These are phyloP conservation scores for Salicornia ramosissima DNA, from an alignment of 148 eudicot genomes.

Conservation along the genomic window DNA sequence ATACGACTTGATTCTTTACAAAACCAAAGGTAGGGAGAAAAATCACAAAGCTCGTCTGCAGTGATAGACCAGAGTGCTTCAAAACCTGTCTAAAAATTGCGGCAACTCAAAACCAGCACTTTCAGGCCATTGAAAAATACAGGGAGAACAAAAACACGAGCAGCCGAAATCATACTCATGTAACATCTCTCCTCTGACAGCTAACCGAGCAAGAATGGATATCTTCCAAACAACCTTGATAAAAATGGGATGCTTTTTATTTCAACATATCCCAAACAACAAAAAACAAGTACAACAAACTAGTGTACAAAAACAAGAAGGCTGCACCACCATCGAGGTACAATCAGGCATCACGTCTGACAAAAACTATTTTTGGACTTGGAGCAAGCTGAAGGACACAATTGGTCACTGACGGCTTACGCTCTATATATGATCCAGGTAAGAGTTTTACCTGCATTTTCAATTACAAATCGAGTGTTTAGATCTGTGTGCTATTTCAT, in stretches of 20 bases:
- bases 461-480: neutral
- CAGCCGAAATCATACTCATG: slow-evolving; percentile 15
- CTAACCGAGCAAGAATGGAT: slow-evolving; percentile 22
- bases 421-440: slow-evolving; percentile 29
- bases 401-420: slow-evolving; percentile 31
- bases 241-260: slow-evolving; percentile 12
- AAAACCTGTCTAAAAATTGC: slow-evolving; percentile 27
- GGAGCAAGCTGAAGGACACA: slow-evolving; percentile 45
- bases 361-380: slow-evolving; percentile 39
- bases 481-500: neutral
- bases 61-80: slow-evolving; percentile 28
- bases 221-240: slow-evolving; percentile 20
- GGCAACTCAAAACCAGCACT: slow-evolving; percentile 26
- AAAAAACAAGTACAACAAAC: neutral
- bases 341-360: slow-evolving; percentile 28
- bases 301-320: neutral
- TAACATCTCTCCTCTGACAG: slow-evolving; percentile 29
- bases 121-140: slow-evolving; percentile 23
- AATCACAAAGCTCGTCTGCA: slow-evolving; percentile 29
- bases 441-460: slow-evolving; percentile 38
- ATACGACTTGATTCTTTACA: slow-evolving; percentile 3
- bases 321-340: too few relatives aligned
- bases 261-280: neutral
- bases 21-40: slow-evolving; percentile 32
- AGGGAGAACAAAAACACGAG: slow-evolving; percentile 32